Percentiles rank a stretch among this genome's conserved stretches.
Evolutionary conservation across 2,329 filamentous ascomycete genomes (phyloP).

Genomic region (Ambrosiella beaveri): DNA sequence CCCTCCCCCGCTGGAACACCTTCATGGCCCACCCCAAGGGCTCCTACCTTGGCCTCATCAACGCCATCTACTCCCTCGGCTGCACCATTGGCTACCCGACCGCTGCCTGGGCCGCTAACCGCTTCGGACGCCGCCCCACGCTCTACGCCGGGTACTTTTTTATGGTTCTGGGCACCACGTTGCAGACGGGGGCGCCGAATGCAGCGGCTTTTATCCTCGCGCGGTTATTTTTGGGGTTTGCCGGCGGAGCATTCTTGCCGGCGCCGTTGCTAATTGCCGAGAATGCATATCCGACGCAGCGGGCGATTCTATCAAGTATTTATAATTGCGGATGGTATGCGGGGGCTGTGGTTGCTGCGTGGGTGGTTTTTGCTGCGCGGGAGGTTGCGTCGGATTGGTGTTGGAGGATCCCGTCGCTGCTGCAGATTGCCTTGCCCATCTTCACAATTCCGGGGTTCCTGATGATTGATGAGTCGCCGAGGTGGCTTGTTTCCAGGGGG

Average conservation of each 20-base stretch:
- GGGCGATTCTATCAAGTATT: constrained; percentile 43
- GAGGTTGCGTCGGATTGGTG: constrained; percentile 19
- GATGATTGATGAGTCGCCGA: constrained; percentile 20
- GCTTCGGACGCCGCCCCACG: constrained; percentile 28
- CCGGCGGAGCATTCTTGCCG: constrained; percentile 35
- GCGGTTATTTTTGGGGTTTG: constrained; percentile 27
- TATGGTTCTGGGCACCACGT: constrained; percentile 22
- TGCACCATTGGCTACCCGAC: constrained; percentile 29
- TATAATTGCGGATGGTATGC: constrained; percentile 29
- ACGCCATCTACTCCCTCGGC: constrained; percentile 35
- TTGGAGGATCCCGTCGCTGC: constrained; percentile 25
- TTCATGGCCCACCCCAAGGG: constrained; percentile 19
- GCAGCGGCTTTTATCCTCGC: constrained; percentile 37
- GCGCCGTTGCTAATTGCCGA: constrained; percentile 50
- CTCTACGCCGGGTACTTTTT: constrained; percentile 28
- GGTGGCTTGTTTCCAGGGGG: constrained; percentile 20
- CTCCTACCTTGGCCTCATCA: constrained; percentile 31
- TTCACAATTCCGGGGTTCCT: constrained; percentile 20
- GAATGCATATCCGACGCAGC: constrained; percentile 43
- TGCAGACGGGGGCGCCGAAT: constrained; percentile 20
- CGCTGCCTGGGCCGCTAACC: constrained; percentile 29
- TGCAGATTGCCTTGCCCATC: constrained; percentile 25
- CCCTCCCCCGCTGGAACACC: constrained; percentile 22
- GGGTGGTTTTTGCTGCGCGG: constrained; percentile 26
- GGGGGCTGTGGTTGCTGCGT: constrained; percentile 29